phyloP scores from a whole-genome alignment of 1,139 yeast genomes.

The Keqinozyma sinolaborantium region DNA sequence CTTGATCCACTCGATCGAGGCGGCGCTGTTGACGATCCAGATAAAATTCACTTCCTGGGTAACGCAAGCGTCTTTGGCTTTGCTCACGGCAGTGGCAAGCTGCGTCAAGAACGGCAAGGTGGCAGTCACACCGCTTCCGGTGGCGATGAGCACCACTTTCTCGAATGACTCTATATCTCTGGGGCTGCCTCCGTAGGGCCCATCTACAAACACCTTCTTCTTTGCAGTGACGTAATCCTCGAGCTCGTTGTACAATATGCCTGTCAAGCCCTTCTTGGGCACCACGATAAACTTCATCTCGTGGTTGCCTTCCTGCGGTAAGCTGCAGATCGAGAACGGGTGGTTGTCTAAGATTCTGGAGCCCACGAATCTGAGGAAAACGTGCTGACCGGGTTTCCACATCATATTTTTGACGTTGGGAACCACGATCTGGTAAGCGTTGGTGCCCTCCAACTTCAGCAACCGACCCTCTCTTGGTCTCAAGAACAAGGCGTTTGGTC shows the following conservation, averaged over 20 bases:
- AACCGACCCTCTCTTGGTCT: slow-evolving; percentile 43
- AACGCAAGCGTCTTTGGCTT: slow-evolving; percentile 10
- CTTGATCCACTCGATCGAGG: slow-evolving; percentile 42
- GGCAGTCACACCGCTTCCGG: slow-evolving; percentile 59
- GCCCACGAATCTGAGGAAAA: slow-evolving; percentile 48
- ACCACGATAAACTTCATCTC: slow-evolving; percentile 47
- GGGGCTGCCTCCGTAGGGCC: slow-evolving; percentile 61
- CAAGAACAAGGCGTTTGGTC: slow-evolving; percentile 40
- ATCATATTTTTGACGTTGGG: slow-evolving; percentile 31
- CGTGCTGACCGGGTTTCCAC: slow-evolving; percentile 65
- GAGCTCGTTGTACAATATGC: slow-evolving; percentile 22
- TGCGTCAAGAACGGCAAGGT: slow-evolving; percentile 44
- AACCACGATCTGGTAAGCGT: slow-evolving; percentile 40
- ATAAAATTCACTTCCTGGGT: slow-evolving; percentile 36
- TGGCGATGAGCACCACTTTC: slow-evolving; percentile 37
- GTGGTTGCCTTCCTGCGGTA: slow-evolving; percentile 20
- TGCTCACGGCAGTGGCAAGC: slow-evolving; percentile 14
- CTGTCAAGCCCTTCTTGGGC: slow-evolving; percentile 52
- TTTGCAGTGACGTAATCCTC: slow-evolving; percentile 19
- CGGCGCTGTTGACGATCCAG: slow-evolving; percentile 44
- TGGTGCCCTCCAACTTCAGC: slow-evolving; percentile 22
- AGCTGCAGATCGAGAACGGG: slow-evolving; percentile 55
- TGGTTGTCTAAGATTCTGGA: slow-evolving; percentile 51
- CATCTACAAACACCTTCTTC: slow-evolving; percentile 48
- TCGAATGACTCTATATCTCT: slow-evolving; percentile 51